Conservation (phyloP, 345 rosid species). For the Eucalyptus globulus region DNA sequence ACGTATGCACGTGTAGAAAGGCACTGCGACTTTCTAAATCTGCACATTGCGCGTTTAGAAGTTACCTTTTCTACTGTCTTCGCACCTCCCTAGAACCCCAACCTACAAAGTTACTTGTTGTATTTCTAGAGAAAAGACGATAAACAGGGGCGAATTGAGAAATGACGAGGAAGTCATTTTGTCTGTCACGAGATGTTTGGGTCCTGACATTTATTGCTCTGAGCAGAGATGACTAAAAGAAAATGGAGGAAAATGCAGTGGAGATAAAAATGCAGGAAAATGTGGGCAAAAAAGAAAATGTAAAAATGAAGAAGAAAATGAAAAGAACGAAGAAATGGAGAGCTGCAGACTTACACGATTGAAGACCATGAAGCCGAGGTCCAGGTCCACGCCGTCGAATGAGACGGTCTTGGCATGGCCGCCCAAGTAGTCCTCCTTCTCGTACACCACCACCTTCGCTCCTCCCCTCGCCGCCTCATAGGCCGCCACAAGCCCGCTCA, state of each 20-base stretch:
- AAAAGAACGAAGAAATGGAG: neutral
- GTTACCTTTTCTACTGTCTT: neutral
- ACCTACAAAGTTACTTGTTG: neutral
- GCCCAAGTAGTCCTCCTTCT: conserved; percentile 25
- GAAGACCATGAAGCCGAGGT: conserved; percentile 48
- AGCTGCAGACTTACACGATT: conserved; percentile 13
- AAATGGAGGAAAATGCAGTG: neutral
- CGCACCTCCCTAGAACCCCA: neutral
- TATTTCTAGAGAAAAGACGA: neutral
- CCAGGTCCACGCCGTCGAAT: conserved; percentile 20
- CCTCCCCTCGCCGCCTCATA: conserved; percentile 12
- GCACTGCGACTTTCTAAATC: neutral
- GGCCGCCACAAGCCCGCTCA: conserved; percentile 32
- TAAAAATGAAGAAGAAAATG: neutral
- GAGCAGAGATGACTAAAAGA: neutral
- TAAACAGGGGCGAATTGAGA: neutral
- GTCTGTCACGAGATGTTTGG: neutral
- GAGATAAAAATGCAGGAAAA: too few relatives aligned
- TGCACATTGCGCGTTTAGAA: neutral
- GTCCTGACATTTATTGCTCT: neutral
- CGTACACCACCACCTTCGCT: conserved; percentile 25
- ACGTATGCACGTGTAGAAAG: neutral
- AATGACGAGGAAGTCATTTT: neutral
- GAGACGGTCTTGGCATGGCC: conserved; percentile 28
- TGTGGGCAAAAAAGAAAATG: neutral